These are phyloP conservation scores for Gnaphalium uliginosum DNA, from an alignment of 129 eudicot genomes.

Conservation along the genomic window DNA sequence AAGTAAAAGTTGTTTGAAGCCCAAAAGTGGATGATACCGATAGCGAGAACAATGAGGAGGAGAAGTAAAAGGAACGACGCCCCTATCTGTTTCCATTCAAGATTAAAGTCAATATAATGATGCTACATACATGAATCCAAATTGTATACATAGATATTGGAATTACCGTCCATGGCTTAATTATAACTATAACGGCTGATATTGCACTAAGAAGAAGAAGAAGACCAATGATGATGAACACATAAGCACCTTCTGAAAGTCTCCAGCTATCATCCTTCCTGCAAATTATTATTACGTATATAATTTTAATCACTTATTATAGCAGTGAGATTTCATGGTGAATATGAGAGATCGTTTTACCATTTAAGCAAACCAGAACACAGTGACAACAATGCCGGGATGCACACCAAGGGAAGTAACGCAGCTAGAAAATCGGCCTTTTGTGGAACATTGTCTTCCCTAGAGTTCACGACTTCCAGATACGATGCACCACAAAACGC, in stretches of 20 bases:
- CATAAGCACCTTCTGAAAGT: conserved; percentile 81
- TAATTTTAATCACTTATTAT: background rate
- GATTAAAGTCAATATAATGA: conserved; percentile 8
- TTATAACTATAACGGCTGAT: conserved; percentile 74
- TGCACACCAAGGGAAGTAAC: conserved; percentile 94
- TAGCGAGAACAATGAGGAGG: conserved; percentile 84
- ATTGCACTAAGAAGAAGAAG: conserved; percentile 91
- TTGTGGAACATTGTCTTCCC: conserved; percentile 65
- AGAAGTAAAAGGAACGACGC: conserved; percentile 90
- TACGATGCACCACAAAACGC: conserved; percentile 94
- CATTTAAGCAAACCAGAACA: conserved; percentile 91
- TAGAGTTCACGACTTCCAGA: conserved; percentile 67
- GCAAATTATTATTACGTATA: conserved; percentile 27
- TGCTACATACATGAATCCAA: conserved; percentile 5
- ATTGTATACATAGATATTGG: conserved; percentile 8
- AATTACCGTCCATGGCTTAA: conserved; percentile 91
- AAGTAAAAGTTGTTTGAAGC: conserved; percentile 97
- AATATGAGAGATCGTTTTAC: conserved; percentile 38
- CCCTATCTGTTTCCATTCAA: conserved; percentile 70
- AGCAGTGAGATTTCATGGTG: background rate
- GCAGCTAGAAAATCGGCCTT: conserved; percentile 91
- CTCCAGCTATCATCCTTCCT: conserved; percentile 99
- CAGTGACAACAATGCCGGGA: conserved; percentile 87
- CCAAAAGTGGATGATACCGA: conserved; percentile 96
- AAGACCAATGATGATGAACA: conserved; percentile 75